A percentile compares a stretch with the other conserved stretches of the same genome.
Evolutionary conservation across 306 rosid genomes (phyloP).

Genomic region (Trifolium dubium): DNA sequence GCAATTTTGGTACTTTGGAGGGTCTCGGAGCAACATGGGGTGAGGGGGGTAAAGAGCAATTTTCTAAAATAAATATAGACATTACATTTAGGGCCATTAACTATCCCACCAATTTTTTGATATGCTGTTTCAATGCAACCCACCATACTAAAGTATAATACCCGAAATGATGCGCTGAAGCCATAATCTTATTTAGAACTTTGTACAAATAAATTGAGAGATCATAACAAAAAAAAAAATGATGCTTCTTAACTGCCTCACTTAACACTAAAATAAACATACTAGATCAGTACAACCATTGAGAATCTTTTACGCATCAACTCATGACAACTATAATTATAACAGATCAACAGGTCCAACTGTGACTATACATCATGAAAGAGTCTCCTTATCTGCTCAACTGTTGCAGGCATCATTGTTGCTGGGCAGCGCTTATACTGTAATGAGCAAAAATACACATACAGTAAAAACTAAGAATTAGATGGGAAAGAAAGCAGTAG

Average conservation of each 20-base stretch:
- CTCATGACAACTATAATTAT: slow-evolving; percentile 1
- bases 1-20: too few species aligned
- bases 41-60: too few species aligned
- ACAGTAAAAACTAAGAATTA: slow-evolving; percentile 17
- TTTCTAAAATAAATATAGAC: not conserved
- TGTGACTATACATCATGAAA: slow-evolving; percentile 79
- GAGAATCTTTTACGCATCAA: slow-evolving; percentile 10
- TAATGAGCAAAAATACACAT: slow-evolving; percentile 9
- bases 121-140: not conserved
- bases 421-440: slow-evolving; percentile 96
- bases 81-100: not conserved
- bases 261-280: slow-evolving; percentile 13
- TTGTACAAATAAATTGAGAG: slow-evolving; percentile 7
- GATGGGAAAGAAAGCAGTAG: not conserved
- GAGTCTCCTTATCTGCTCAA: slow-evolving; percentile 88
- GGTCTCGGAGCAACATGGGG: too few species aligned
- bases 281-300: slow-evolving; percentile 7
- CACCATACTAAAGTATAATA: not conserved
- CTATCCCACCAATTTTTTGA: not conserved
- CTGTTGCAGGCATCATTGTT: slow-evolving; percentile 74
- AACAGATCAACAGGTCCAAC: slow-evolving; percentile 4
- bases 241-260: not conserved
- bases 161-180: not conserved
- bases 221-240: slow-evolving; percentile 17
- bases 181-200: slow-evolving; percentile 5